Evolutionary conservation across 202 grass and related monocot genomes (phyloP).

Genomic region (Hordeum pubiflorum): DNA sequence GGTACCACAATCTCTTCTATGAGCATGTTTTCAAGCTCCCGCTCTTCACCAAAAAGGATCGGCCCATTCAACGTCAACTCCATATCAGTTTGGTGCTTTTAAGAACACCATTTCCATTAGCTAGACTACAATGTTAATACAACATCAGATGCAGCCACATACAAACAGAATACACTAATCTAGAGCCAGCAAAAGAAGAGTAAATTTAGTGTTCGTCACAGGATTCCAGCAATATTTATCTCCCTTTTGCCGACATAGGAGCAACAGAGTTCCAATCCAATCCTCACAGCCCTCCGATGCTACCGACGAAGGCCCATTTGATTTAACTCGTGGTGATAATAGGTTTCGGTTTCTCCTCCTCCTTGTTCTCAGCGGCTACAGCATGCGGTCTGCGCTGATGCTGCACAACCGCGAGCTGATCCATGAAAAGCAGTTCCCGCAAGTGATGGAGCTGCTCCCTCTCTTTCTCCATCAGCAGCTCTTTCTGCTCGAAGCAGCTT

Average conservation of each 20-base stretch:
- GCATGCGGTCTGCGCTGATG: constrained; percentile 34
- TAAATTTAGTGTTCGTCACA: background rate
- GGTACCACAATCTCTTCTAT: too few relatives aligned
- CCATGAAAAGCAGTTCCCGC: constrained; percentile 57
- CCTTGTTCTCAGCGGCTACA: constrained; percentile 28
- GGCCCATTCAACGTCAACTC: too few relatives aligned
- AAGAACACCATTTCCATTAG: constrained; percentile 3
- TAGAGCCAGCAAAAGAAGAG: background rate
- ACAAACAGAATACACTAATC: background rate
- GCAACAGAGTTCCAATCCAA: background rate
- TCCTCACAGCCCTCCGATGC: background rate
- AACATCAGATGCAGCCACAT: background rate
- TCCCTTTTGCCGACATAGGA: background rate
- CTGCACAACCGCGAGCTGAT: constrained; percentile 53
- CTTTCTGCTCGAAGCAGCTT: constrained; percentile 61
- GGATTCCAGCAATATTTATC: background rate
- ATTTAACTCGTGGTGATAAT: constrained; percentile 28
- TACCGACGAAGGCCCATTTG: background rate
- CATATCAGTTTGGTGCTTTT: too few relatives aligned
- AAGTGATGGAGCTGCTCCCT: constrained; percentile 50
- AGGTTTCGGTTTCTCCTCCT: constrained; percentile 47
- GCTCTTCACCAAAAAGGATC: too few relatives aligned
- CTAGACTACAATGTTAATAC: background rate
- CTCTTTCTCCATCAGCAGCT: constrained; percentile 75
- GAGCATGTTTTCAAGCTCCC: too few relatives aligned